A percentile compares a stretch with the other conserved stretches of the same genome.
phyloP scores from a whole-genome alignment of 495 filamentous ascomycete genomes.

The Bryoglossum gracile region DNA sequence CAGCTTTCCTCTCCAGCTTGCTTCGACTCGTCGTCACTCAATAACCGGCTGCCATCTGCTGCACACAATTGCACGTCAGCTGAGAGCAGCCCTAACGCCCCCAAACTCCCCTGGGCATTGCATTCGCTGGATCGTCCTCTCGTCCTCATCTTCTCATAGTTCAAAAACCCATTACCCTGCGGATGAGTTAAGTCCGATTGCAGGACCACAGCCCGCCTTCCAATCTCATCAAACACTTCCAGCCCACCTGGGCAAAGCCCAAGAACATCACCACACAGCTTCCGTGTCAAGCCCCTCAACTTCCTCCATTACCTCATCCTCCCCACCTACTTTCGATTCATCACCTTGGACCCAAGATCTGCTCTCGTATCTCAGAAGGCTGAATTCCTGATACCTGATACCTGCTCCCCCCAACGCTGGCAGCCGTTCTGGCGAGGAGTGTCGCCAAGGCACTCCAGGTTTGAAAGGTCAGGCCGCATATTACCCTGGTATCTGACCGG shows the following conservation, averaged over 20 bases:
- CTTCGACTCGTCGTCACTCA: neutral
- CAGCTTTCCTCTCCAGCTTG: neutral
- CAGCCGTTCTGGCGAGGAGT: slow-evolving; percentile 2
- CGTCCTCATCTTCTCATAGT: too few species aligned
- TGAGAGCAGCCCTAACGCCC: neutral
- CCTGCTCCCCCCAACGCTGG: too few species aligned
- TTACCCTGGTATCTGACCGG: slow-evolving; percentile 11
- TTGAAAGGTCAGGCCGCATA: slow-evolving; percentile 22
- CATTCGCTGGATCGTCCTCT: neutral
- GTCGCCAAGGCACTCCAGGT: slow-evolving; percentile 25
- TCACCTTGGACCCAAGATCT: neutral
- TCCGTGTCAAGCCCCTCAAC: slow-evolving; percentile 1
- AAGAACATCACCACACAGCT: neutral
- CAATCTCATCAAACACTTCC: neutral
- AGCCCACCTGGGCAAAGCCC: neutral
- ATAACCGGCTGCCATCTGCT: neutral
- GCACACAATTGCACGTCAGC: neutral
- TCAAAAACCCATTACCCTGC: slow-evolving; percentile 8
- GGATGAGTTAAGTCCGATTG: too few species aligned
- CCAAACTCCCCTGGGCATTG: neutral
- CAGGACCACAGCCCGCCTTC: neutral
- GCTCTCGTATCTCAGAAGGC: neutral
- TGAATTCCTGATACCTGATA: too few species aligned
- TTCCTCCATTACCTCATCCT: neutral
- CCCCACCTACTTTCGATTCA: neutral